Evolutionary conservation across 2,329 filamentous ascomycete species (phyloP).

Genomic region (Arthrobotrys iridis): DNA sequence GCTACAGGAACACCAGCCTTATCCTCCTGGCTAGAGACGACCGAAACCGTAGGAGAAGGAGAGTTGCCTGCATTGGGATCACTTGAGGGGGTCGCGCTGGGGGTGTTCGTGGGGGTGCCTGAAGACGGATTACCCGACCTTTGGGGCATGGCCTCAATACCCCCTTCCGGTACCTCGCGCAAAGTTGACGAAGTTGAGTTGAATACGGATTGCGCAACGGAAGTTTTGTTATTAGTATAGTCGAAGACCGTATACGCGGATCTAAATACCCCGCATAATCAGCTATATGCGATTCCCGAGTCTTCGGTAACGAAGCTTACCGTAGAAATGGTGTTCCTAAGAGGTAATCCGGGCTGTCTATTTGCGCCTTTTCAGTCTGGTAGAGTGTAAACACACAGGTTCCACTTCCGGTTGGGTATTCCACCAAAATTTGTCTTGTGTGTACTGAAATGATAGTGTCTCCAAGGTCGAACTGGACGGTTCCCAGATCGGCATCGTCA

Average conservation of each 20-base stretch:
- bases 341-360: conserved; percentile 14
- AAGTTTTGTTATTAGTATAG: conserved; percentile 44
- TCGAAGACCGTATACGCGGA: conserved; percentile 50
- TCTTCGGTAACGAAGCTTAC: neutral
- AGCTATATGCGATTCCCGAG: neutral
- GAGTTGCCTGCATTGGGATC: neutral
- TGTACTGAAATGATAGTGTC: conserved; percentile 16
- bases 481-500: conserved; percentile 7
- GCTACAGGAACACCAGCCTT: neutral
- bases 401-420: conserved; percentile 47
- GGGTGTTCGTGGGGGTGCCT: neutral
- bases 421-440: conserved; percentile 29
- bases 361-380: conserved; percentile 10
- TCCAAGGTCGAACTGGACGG: conserved; percentile 36
- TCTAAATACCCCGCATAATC: neutral
- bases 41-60: neutral
- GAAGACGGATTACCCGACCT: neutral
- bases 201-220: conserved; percentile 27
- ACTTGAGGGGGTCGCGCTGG: neutral
- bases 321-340: conserved; percentile 44
- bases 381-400: conserved; percentile 42
- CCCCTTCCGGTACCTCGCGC: conserved; percentile 31
- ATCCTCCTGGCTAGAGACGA: neutral
- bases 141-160: conserved; percentile 26
- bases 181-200: conserved; percentile 40